Evolutionary conservation across 2,329 filamentous ascomycete genomes (phyloP), one percentile per base, ranked within the genome.

Genomic region (Cryphonectria naterciae): DNA sequence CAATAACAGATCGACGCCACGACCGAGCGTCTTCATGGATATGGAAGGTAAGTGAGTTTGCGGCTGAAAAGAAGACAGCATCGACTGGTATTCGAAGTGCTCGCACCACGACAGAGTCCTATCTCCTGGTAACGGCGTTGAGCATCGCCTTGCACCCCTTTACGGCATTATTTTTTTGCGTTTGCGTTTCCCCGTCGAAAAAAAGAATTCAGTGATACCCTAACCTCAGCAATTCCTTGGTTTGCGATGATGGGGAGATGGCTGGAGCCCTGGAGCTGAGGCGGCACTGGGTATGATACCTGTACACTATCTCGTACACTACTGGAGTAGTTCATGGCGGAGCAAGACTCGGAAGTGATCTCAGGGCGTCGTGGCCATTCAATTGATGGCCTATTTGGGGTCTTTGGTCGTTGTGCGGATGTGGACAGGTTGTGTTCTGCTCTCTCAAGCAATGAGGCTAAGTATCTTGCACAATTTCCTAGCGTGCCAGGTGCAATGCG

Each of bases 41-140:
- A 22, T 43, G 43, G 54, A 52, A 71, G 71, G 71, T 73, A 73
- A 73, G 71, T 71, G 28, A 64, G 35, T 28, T 10, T 64, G 43
- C 43, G 43, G 52, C 35, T 63, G 25, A 54, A 28, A 68, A 7
- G 35, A 43, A 39, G n/a, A 39, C n/a, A 63, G 60, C 25, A 52
- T 32, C 67, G 67, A 63, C 35, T 41, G 58, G 58, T n/a, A 41
- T 39, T 56, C 28, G n/a, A 28, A 63, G 22, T 39, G 67, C 19
- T 39, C 52, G 58, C 13, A 54, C 56, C 43, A 19, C 32, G 32
- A 49, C 67, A 65, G 28, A 17, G 15, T 37, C 32, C 39, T n/a
- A 19, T 32, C 19, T 49, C 54, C 22, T 64, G 60, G 60, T 64
- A 68, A 64, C 35, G 35, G 35, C 32, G 39, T 32, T 19, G 22